A percentile compares a stretch with the other conserved stretches of the same genome.
Conservation (phyloP, 306 rosid genomes). For the Hylodesmum podocarpum region DNA sequence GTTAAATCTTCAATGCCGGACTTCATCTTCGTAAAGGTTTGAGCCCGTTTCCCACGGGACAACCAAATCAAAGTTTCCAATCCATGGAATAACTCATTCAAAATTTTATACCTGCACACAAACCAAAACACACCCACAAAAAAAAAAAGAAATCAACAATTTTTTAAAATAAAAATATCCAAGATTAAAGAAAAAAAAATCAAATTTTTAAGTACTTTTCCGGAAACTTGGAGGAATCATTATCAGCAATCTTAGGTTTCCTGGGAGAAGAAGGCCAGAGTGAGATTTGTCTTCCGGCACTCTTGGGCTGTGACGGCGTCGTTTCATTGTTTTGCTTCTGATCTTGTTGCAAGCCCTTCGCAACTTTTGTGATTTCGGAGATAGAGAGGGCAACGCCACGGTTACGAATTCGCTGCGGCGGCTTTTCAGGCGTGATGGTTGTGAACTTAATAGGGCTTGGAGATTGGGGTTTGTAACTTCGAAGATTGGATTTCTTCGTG, state of each 20-base stretch:
- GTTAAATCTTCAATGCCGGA: conserved; percentile 54
- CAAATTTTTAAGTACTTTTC: conserved; percentile 40
- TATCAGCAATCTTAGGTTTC: conserved; percentile 9
- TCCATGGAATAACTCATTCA: conserved; percentile 55
- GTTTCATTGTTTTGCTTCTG: conserved; percentile 6
- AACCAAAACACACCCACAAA: neutral
- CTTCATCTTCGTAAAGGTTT: conserved; percentile 50
- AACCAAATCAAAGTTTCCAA: conserved; percentile 60
- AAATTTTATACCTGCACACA: conserved; percentile 52
- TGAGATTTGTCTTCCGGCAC: conserved; percentile 45
- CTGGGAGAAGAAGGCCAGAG: conserved; percentile 8
- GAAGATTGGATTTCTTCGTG: conserved; percentile 42
- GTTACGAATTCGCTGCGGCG: conserved; percentile 41
- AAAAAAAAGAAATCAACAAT: neutral
- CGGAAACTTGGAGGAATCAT: conserved; percentile 39
- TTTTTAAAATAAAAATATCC: neutral
- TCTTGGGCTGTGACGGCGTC: conserved; percentile 18
- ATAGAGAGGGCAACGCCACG: conserved; percentile 51
- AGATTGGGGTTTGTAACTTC: neutral
- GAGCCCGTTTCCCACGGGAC: conserved; percentile 39
- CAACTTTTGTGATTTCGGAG: conserved; percentile 44
- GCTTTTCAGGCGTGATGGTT: conserved; percentile 68
- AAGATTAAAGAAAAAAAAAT: neutral
- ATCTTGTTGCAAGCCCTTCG: conserved; percentile 38
- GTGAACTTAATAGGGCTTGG: conserved; percentile 19